Conservation (phyloP, 352 stramenopile genomes). For the Phytophthora agathidicida region DNA sequence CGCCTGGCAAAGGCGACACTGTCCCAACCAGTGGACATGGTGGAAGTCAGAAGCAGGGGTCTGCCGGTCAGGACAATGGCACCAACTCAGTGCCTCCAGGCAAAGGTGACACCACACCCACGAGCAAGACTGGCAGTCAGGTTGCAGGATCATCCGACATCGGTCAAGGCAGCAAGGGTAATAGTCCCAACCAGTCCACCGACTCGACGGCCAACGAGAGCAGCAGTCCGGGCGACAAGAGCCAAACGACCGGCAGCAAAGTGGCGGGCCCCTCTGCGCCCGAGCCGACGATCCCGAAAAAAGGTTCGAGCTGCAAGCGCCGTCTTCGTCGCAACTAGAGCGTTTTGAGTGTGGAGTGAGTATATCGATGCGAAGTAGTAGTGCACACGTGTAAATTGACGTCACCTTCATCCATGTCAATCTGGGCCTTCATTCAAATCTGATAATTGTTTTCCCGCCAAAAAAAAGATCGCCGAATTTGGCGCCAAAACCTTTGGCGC, state of each 20-base stretch:
- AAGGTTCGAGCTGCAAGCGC: slow-evolving; percentile 25
- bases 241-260: slow-evolving; percentile 16
- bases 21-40: no score
- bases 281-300: slow-evolving; percentile 8
- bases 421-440: no score
- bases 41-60: no score
- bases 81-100: no score
- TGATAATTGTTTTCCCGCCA: no score
- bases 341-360: neutral
- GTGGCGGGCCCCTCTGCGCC: slow-evolving; percentile 14
- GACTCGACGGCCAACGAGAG: slow-evolving; percentile 13
- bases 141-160: slow-evolving; percentile 8
- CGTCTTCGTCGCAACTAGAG: slow-evolving; percentile 10
- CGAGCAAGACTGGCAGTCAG: slow-evolving; percentile 14
- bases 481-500: no score
- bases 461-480: no score
- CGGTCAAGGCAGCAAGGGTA: slow-evolving; percentile 13
- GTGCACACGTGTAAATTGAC: neutral
- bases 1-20: slow-evolving; percentile 2
- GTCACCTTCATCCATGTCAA: no score
- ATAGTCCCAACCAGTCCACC: slow-evolving; percentile 13
- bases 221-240: neutral
- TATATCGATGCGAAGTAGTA: neutral
- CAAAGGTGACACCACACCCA: neutral
- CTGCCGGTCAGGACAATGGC: no score